Evolutionary conservation across 441 rosid species (phyloP).

Genomic region (Aleurites moluccanus): DNA sequence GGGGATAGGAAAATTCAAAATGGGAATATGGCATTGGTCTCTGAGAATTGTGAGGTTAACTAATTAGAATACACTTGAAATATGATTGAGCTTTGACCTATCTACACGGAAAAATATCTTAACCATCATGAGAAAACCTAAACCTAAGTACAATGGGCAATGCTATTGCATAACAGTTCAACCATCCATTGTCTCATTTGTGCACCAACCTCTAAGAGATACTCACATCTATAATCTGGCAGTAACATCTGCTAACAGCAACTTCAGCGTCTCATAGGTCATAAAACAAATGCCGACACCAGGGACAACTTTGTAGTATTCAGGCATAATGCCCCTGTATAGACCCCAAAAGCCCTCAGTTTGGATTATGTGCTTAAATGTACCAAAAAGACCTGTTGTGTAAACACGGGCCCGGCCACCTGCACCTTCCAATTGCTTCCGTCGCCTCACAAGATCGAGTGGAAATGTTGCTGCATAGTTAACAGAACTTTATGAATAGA

Average conservation of each 20-base stretch:
- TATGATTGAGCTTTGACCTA: not conserved
- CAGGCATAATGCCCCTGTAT: conserved; percentile 90
- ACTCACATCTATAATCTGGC: conserved; percentile 32
- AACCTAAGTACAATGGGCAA: not conserved
- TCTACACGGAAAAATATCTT: conserved; percentile 29
- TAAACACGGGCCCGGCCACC: conserved; percentile 83
- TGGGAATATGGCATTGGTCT: not conserved
- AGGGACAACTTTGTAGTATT: conserved; percentile 93
- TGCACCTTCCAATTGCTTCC: conserved; percentile 92
- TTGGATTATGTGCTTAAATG: conserved; percentile 61
- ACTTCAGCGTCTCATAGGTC: conserved; percentile 82
- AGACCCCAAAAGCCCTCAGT: conserved; percentile 76
- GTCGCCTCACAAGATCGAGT: conserved; percentile 82
- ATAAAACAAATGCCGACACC: conserved; percentile 94
- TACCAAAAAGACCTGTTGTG: conserved; percentile 71
- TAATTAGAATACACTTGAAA: not conserved
- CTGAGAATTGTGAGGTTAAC: not conserved
- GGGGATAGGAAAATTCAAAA: not conserved
- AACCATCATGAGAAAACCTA: conserved; percentile 29
- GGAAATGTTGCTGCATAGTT: conserved; percentile 79
- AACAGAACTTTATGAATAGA: not conserved
- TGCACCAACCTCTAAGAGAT: not conserved
- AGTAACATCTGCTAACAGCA: conserved; percentile 52
- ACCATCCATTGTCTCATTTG: not conserved
- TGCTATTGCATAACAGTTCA: conserved; percentile 11